These are phyloP conservation scores for Termitomyces sp. DNA, from an alignment of 768 basidiomycete genomes.

Conservation along the genomic window DNA sequence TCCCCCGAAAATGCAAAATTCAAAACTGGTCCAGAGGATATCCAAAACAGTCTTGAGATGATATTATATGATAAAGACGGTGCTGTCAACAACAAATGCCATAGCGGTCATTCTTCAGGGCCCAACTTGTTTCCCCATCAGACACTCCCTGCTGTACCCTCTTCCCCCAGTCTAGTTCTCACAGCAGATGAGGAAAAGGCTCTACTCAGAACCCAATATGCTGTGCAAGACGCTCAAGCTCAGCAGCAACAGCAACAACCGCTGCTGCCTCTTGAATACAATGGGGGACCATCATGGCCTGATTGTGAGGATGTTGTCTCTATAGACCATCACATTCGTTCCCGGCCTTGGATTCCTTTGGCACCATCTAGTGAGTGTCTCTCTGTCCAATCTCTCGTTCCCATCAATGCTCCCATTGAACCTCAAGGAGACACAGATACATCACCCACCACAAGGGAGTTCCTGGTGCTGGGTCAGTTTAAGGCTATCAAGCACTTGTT, in stretches of 20 bases:
- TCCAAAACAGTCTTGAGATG: not conserved
- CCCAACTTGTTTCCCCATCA: not conserved
- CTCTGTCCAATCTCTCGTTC: not conserved
- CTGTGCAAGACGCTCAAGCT: conserved; percentile 41
- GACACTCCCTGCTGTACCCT: not conserved
- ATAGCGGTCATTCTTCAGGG: not conserved
- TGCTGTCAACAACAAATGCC: not conserved
- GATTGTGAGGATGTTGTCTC: no score
- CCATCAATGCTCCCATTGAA: not conserved
- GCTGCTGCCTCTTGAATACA: conserved; percentile 18
- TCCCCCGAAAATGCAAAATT: not conserved
- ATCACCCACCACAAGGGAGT: no score
- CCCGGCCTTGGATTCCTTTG: no score
- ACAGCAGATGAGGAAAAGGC: conserved; percentile 60
- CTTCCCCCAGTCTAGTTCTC: conserved; percentile 28
- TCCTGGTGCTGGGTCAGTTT: no score
- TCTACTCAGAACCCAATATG: conserved; percentile 15
- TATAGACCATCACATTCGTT: no score
- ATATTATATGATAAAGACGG: not conserved
- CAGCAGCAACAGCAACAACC: conserved; percentile 20
- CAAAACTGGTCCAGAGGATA: not conserved
- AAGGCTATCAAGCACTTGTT: no score
- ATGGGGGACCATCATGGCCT: conserved; percentile 17
- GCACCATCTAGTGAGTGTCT: no score
- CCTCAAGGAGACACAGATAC: no score